Evolutionary conservation across 2,329 filamentous ascomycete genomes (phyloP), one percentile per base, ranked within the genome.

Genomic region (Ophiocordyceps unilateralis): DNA sequence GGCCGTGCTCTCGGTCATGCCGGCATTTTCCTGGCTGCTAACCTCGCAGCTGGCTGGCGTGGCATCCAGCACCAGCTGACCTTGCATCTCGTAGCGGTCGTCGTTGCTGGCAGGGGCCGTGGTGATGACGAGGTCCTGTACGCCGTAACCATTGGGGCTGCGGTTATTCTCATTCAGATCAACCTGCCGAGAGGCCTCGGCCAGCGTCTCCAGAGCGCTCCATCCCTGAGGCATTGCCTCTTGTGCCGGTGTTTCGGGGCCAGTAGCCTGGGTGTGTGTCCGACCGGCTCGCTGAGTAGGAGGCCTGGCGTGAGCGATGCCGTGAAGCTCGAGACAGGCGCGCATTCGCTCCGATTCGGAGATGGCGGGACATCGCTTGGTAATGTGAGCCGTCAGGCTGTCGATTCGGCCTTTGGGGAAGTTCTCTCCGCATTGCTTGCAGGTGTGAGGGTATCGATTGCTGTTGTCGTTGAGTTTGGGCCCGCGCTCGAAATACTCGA

Each of bases 381-480:
- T 80, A 44, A 94, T 71, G 56, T 95, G 88, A 48, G 72, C 79
- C 38, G 78, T 82, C 47, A 95, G 64, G 53, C 77, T 84, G 55
- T 95, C 88, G 54, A 85, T 81, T 48, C 88, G 78, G 47, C 88
- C 88, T 58, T 93, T 93, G 48, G 85, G 83, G 49, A 94, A 94
- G 60, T 83, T 81, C 62, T 91, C 83, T 50, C 85, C 85, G 59
- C 86, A 93, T 50, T 78, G 72, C 60, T 83, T 89, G 74, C 87
- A 94, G 12, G 83, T 91, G 57, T 94, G 85, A 53, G 85, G 80
- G 57, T 95, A 95, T 45, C 88, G 78, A 60, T 93, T 94, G 66
- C 84, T 91, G 49, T 83, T 81, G 64, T 94, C 86, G 56, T 81
- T 78, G 53, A 94, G 73, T 64, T 94, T 94, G 34, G 77, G 74